Evolutionary conservation across 2,329 filamentous ascomycete species (phyloP), one percentile per base, ranked within the genome.

Genomic region (Dryadomyces quercivorus): DNA sequence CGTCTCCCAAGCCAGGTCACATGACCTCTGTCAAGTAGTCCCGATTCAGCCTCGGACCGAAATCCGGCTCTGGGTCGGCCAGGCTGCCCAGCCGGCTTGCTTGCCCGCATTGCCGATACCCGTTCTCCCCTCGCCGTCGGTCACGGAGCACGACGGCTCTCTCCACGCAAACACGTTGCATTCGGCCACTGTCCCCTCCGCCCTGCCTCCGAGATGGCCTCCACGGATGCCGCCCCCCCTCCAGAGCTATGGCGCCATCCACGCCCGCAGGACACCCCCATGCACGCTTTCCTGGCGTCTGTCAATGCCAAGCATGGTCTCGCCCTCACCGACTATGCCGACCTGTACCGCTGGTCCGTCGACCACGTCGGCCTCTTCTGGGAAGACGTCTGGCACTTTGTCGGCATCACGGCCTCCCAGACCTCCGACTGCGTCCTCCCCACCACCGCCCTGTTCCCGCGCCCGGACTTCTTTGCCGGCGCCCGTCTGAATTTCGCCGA

Each of bases 401-500:
- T 86, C 2, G 86, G 86, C 46, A 77, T 97, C 61, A 82, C 75
- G 59, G 81, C 87, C 5, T 85, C 86, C 22, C 74, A 72, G 62
- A 68, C 73, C 8, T 91, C 80, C 65, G 70, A 75, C 84, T 85
- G 88, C 45, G 72, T 95, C 18, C 80, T 86, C 22, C 66, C 77
- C 44, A 69, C 80, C 54, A 77, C 82, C 6, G 75, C 80, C 49
- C 86, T 97, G 77, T 97, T 90, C 63, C 92, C 92, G 22, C 83
- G 89, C 22, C 91, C 92, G 8, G 74, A 83, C 57, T 97, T 95
- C 74, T 97, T 96, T 67, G 68, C 81, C 55, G 85, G 84, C 10
- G 80, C 87, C 15, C 82, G 75, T 56, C 75, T 97, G 60, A 98
- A 97, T 69, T 97, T 96, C 66, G 91, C 92, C 26, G 88, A 97